These are phyloP conservation scores for Pholiota conissans DNA, from an alignment of 768 basidiomycete species.

Conservation along the genomic window DNA sequence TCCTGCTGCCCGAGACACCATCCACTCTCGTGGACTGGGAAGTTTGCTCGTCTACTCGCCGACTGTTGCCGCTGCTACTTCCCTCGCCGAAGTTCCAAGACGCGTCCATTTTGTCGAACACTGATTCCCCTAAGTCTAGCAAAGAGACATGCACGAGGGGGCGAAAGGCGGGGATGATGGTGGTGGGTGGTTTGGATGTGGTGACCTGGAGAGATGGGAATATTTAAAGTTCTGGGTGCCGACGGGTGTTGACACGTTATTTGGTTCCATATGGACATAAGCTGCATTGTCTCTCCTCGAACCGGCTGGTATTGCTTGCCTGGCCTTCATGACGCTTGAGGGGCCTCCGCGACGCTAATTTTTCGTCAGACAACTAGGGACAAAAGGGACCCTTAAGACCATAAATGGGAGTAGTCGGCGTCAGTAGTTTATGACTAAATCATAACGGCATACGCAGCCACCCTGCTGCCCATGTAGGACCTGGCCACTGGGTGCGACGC, in stretches of 20 bases:
- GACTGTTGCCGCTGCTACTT: background rate
- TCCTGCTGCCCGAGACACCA: conserved; percentile 25
- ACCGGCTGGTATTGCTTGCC: too few species aligned
- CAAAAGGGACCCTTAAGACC: too few species aligned
- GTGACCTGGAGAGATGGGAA: background rate
- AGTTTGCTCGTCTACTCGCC: too few species aligned
- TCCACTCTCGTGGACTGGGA: background rate
- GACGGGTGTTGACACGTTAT: conserved; percentile 35
- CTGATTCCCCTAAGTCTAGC: background rate
- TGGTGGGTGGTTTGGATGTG: conserved; percentile 1
- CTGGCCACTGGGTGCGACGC: too few species aligned
- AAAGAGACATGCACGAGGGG: background rate
- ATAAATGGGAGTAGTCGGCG: too few species aligned
- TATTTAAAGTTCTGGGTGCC: conserved; percentile 12
- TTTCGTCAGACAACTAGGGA: too few species aligned
- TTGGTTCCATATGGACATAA: conserved; percentile 16
- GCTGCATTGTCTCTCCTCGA: too few species aligned
- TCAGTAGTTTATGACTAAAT: too few species aligned
- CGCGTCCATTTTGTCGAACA: background rate
- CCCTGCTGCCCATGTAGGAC: too few species aligned
- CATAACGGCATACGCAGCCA: too few species aligned
- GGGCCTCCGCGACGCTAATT: too few species aligned
- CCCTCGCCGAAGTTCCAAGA: background rate
- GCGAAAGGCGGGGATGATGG: background rate
- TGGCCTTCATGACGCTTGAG: too few species aligned